phyloP scores from a whole-genome alignment of 2,329 filamentous ascomycete species.

The Colletotrichum sp. region DNA sequence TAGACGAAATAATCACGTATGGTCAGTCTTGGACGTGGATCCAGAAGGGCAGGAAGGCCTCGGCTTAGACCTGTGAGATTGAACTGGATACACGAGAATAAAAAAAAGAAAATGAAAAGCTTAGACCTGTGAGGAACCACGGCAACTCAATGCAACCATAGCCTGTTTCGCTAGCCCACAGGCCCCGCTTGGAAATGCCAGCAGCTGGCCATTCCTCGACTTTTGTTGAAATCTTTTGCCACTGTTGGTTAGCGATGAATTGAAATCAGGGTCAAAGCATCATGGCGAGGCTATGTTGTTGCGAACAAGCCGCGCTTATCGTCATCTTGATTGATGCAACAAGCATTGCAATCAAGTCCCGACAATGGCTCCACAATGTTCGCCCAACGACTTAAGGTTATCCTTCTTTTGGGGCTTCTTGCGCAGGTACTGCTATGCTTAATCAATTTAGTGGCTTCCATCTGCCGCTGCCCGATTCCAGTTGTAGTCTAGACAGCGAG shows the following conservation, averaged over 20 bases:
- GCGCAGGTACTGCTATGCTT: background rate
- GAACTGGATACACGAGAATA: no score
- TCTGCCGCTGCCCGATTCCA: background rate
- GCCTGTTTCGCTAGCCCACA: background rate
- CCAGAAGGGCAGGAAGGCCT: background rate
- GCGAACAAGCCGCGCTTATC: background rate
- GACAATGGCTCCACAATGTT: background rate
- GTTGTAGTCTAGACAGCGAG: background rate
- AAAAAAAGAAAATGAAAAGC: background rate
- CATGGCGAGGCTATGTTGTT: background rate
- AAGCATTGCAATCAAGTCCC: background rate
- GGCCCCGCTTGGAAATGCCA: background rate
- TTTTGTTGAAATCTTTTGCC: background rate
- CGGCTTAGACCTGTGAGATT: background rate
- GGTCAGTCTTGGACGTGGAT: background rate
- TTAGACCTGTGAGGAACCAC: background rate
- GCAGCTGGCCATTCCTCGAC: background rate
- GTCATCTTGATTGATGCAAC: background rate
- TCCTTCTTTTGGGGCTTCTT: background rate
- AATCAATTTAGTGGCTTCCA: background rate
- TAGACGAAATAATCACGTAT: background rate
- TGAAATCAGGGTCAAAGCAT: background rate
- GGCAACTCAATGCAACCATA: background rate
- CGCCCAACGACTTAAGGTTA: background rate
- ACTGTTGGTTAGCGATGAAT: background rate